Evolutionary conservation across 345 rosid species (phyloP), one percentile per base, ranked within the genome.

Genomic region (Brassica napus): DNA sequence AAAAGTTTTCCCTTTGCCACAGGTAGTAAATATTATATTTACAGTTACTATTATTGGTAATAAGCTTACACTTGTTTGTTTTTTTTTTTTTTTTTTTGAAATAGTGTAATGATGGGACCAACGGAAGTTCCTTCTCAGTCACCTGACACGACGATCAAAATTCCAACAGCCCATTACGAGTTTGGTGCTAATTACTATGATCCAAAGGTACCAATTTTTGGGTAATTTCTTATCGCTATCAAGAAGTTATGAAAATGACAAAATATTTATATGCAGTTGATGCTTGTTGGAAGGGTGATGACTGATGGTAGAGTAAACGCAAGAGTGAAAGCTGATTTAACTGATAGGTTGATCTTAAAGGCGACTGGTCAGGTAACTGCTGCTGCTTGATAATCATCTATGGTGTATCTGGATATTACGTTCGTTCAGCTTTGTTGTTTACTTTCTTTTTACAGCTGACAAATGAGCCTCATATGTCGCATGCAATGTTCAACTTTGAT

Each of bases 151-250:
- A 54, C 59, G 2, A 86, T 95, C 75, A 95, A 95, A 82, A 88
- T 93, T 61, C 96, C 98, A 26, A 93, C 92, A 21, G 86, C 99
- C 16, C 86, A 93, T 72, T 95, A 95, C 69, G 99, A 95, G 81
- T 95, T 95, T 71, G 99, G 98, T 67, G 96, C 97, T 47, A 95
- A 95, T 75, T 95, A 78, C 76, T 89, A 86, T 61, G 98, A 93
- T 71, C 96, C 94, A 47, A 82, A 87, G 82, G 85, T 76, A 65
- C 58, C 7, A 15, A 0, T 47, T 47, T 47, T 47, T 12, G 68
- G 35, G 72, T 32, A 4, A 71, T 26, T 24, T 24, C 15, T 58
- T 65, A 58, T 65, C 6, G 59, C 47, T n/a, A 6, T 32, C 44
- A 71, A 59, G 42, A 60, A 21, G 39, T 18, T 69, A 5, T 65